phyloP scores from a whole-genome alignment of 2,329 filamentous ascomycete species.

The Tolypocladium ophioglossoides region DNA sequence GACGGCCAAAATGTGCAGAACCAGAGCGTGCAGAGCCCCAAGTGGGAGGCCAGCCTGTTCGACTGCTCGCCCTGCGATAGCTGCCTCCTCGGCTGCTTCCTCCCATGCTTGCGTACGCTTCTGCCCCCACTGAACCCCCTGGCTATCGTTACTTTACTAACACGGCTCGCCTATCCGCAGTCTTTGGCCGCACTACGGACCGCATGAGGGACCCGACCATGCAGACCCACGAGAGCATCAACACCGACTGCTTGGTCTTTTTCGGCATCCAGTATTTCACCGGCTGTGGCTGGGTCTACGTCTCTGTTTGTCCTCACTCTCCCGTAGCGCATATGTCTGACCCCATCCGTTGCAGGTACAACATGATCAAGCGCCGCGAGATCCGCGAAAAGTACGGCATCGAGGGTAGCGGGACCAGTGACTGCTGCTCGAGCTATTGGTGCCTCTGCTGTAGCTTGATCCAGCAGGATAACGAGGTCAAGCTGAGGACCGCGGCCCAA shows the following conservation, averaged over 20 bases:
- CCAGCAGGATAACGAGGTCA: constrained; percentile 48
- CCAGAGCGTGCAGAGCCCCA: constrained; percentile 7
- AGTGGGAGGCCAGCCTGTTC: constrained; percentile 28
- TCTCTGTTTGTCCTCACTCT: background rate
- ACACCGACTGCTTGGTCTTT: constrained; percentile 32
- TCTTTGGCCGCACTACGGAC: constrained; percentile 32
- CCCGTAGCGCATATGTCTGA: background rate
- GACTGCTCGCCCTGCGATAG: constrained; percentile 28
- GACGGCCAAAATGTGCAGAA: constrained; percentile 7
- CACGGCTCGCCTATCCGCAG: constrained; percentile 12
- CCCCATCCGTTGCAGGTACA: constrained; percentile 19
- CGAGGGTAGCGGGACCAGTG: constrained; percentile 32
- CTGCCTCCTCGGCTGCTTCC: constrained; percentile 27
- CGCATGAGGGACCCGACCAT: constrained; percentile 33
- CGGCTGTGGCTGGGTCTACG: constrained; percentile 33
- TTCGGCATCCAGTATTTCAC: constrained; percentile 26
- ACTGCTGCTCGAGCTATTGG: constrained; percentile 43
- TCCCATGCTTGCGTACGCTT: constrained; percentile 33
- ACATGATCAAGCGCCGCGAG: constrained; percentile 42
- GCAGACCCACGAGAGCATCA: constrained; percentile 25
- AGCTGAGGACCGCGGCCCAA: constrained; percentile 12
- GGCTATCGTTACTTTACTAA: background rate
- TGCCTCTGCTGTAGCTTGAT: constrained; percentile 46
- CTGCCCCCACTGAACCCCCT: background rate
- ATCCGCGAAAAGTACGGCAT: constrained; percentile 44